Base-by-base conservation (phyloP, 1,139 yeast genomes). In the Scheffersomyces insectosa region DNA sequence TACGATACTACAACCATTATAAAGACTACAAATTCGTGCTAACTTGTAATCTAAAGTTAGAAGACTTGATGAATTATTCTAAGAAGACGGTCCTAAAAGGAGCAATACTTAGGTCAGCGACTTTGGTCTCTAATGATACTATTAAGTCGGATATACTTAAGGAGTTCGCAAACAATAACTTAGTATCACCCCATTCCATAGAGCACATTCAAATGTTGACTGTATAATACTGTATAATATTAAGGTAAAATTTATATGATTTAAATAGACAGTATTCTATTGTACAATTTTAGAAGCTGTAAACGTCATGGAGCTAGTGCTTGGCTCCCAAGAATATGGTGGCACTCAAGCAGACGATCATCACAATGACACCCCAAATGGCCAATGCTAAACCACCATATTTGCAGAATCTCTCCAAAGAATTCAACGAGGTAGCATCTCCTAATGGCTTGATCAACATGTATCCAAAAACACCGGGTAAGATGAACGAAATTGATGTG, bases 401-500 rank as follows among this genome's bases (percentile, higher is more conserved):
- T 51, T 82, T 82, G 53, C 83, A 66, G 15, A 72, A 43, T 44
- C 57, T 65, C 31, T 76, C 78, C 42, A 68, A 63, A n/a, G 39
- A 47, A 28, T 76, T 73, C 44, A 77, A 62, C 12, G 57, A 51
- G n/a, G 62, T 58, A 13, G 63, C 56, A 2, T 70, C 71, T 44
- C 63, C 59, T 42, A 68, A 60, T 34, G 83, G 71, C 54, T 66
- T 65, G 50, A 85, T 78, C 51, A 90, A 73, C 54, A 80, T 77
- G 66, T 77, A 89, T 10, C 95, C 96, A 64, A 91, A 91, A 31
- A 90, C 70, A 0, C 98, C 98, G 0, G 98, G 98, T 43, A 91
- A 75, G 41, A 91, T 90, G 62, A 91, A 91, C 12, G 97, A 88
- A 45, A 91, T 91, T 11, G 96, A 85, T 0, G 97, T 90, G 2